Percentiles rank a stretch among this genome's conserved stretches.
Conservation (phyloP, 2,329 filamentous ascomycete species). For the Claviceps maximensis region DNA sequence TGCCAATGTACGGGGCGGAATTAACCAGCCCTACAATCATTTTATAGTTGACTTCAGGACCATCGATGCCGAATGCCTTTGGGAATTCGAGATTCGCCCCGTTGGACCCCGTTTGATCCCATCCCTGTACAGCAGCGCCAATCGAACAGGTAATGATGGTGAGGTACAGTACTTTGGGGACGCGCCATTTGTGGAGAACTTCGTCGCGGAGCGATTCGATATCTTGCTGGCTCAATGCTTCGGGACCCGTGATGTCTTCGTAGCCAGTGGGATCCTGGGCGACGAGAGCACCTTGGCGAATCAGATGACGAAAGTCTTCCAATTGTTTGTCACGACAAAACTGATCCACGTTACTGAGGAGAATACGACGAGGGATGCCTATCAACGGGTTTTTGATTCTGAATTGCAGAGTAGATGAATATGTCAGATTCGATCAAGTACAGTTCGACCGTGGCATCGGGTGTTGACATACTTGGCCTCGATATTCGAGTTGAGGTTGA, state of each 20-base stretch:
- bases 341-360: slow-evolving; percentile 42
- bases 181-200: slow-evolving; percentile 53
- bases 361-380: slow-evolving; percentile 36
- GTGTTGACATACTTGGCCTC: slow-evolving; percentile 26
- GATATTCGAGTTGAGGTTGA: slow-evolving; percentile 32
- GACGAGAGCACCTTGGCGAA: slow-evolving; percentile 59
- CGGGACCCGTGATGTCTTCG: slow-evolving; percentile 43
- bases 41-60: slow-evolving; percentile 21
- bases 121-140: slow-evolving; percentile 56
- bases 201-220: slow-evolving; percentile 47
- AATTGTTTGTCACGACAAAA: slow-evolving; percentile 50
- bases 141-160: slow-evolving; percentile 57
- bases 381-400: slow-evolving; percentile 36
- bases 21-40: slow-evolving; percentile 57
- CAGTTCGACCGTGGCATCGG: not conserved
- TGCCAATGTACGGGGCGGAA: slow-evolving; percentile 37
- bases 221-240: slow-evolving; percentile 46
- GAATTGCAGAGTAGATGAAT: slow-evolving; percentile 7
- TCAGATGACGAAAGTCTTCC: slow-evolving; percentile 40
- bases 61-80: slow-evolving; percentile 31
- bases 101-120: slow-evolving; percentile 54
- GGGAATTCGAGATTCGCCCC: slow-evolving; percentile 52
- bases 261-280: slow-evolving; percentile 54
- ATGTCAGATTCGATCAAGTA: not conserved
- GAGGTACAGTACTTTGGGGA: slow-evolving; percentile 48